A percentile compares a stretch with the other conserved stretches of the same genome.
Conservation (phyloP, 768 basidiomycete species). For the Mycena venus region DNA sequence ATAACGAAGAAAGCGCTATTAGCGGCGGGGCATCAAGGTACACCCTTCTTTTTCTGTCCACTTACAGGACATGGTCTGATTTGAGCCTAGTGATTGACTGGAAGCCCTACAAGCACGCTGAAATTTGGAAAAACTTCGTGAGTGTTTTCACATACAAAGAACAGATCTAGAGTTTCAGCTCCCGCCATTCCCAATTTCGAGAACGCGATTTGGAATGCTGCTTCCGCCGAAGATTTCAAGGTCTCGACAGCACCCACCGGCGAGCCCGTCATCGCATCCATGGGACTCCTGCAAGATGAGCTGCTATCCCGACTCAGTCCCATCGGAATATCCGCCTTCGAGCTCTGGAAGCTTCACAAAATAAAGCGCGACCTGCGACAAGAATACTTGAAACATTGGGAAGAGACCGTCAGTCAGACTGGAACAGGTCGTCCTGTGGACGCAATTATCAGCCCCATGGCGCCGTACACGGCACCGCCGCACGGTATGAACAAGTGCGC, state of each 20-base stretch:
- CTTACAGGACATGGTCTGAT: neutral
- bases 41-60: constrained; percentile 14
- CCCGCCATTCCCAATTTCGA: constrained; percentile 31
- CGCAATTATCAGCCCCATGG: constrained; percentile 77
- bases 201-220: constrained; percentile 61
- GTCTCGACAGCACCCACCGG: constrained; percentile 53
- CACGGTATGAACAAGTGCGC: constrained; percentile 70
- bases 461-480: constrained; percentile 71
- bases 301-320: constrained; percentile 61
- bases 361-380: constrained; percentile 62
- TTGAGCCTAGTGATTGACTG: constrained; percentile 73
- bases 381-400: constrained; percentile 75
- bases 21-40: constrained; percentile 76
- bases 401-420: constrained; percentile 61
- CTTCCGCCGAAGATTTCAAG: constrained; percentile 62
- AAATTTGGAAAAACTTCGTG: constrained; percentile 60
- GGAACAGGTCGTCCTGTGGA: constrained; percentile 83
- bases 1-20: constrained; percentile 67
- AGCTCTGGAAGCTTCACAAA: constrained; percentile 79
- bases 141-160: constrained; percentile 27
- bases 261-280: constrained; percentile 68
- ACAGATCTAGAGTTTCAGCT: neutral
- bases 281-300: constrained; percentile 49
- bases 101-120: constrained; percentile 67
- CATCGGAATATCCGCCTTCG: constrained; percentile 67